A percentile compares a stretch with the other conserved stretches of the same genome.
These are phyloP conservation scores for Dioscorea alata DNA, from an alignment of 106 monocot species.

Conservation along the genomic window DNA sequence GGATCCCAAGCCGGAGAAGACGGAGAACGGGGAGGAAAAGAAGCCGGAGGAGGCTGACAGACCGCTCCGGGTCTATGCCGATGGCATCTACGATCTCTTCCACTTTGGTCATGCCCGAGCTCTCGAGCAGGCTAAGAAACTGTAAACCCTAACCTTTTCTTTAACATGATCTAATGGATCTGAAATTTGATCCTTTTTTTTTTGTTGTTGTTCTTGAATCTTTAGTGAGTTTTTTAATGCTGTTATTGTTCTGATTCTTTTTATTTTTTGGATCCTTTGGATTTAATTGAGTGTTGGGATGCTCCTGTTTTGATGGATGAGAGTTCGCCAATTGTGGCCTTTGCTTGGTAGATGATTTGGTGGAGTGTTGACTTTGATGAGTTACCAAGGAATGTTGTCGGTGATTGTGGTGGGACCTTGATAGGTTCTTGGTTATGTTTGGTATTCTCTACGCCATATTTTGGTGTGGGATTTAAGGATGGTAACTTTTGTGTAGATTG, in stretches of 20 bases:
- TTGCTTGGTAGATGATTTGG: no score
- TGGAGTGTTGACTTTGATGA: no score
- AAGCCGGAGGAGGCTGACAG: constrained; percentile 4
- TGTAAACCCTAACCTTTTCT: constrained; percentile 7
- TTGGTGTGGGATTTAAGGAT: no score
- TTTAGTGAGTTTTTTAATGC: background rate
- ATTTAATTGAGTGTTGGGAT: no score
- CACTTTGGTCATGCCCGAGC: constrained; percentile 69
- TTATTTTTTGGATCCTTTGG: background rate
- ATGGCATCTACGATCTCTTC: constrained; percentile 73
- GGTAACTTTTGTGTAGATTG: no score
- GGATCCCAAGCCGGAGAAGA: constrained; percentile 4
- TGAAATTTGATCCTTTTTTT: background rate
- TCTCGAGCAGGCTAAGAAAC: constrained; percentile 63
- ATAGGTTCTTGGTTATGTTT: no score
- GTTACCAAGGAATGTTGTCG: no score
- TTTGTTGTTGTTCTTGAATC: background rate
- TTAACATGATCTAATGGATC: background rate
- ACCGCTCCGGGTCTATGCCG: constrained; percentile 62
- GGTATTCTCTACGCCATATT: no score
- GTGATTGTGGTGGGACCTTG: no score
- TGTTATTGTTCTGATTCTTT: background rate
- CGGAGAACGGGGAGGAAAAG: background rate
- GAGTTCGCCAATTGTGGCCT: no score
- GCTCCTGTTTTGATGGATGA: no score